phyloP scores from a whole-genome alignment of 1,284 basidiomycete genomes.

The Bjerkandera adusta region DNA sequence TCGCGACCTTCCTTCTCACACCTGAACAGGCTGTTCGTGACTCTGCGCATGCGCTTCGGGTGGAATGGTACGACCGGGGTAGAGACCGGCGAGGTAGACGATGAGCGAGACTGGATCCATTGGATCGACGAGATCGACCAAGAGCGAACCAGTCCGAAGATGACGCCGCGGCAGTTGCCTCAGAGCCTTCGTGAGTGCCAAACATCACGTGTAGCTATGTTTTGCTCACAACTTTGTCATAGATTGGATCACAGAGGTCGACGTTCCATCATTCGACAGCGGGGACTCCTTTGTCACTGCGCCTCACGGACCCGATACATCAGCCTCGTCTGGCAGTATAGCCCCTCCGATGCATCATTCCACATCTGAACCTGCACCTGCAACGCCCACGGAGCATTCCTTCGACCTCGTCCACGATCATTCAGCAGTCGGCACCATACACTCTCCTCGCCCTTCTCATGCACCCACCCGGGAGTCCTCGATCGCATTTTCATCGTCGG shows the following conservation, averaged over 20 bases:
- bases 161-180: constrained; percentile 36
- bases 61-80: constrained; percentile 26
- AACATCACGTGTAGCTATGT: neutral
- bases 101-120: constrained; percentile 16
- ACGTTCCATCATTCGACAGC: constrained; percentile 2
- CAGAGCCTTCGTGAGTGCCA: constrained; percentile 26
- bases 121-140: constrained; percentile 16
- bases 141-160: constrained; percentile 32
- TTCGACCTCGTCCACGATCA: constrained; percentile 3
- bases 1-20: constrained; percentile 46
- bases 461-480: constrained; percentile 11
- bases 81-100: constrained; percentile 17
- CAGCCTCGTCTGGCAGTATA: too few relatives aligned
- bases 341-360: neutral
- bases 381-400: neutral
- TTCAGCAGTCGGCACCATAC: neutral
- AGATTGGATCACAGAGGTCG: constrained; percentile 13
- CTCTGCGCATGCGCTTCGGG: constrained; percentile 32
- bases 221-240: constrained; percentile 4
- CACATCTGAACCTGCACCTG: neutral
- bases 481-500: constrained; percentile 4
- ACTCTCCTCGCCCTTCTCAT: neutral
- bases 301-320: neutral
- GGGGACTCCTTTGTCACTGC: neutral
- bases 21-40: constrained; percentile 41